Conservation (phyloP, 192 early-diverging fungal species). For the Spizellomyces sp. region DNA sequence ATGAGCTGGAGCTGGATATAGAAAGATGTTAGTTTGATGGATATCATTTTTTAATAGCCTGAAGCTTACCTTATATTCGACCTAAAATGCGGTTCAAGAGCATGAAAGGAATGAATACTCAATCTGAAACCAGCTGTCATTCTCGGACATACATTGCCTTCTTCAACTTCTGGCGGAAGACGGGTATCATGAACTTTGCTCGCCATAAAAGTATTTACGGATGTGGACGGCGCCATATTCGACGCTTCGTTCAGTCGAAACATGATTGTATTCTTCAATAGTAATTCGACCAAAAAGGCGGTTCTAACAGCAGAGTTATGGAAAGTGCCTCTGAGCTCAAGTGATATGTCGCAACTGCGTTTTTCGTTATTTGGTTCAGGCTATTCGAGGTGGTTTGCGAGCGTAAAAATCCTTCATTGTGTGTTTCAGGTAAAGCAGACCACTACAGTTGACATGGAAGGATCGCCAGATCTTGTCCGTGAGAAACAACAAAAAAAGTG, state of each 20-base stretch:
- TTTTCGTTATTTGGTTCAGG: no score
- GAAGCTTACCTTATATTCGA: neutral
- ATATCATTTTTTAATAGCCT: no score
- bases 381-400: no score
- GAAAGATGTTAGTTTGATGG: neutral
- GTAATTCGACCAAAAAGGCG: no score
- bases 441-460: no score
- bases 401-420: no score
- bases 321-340: no score
- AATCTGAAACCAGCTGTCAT: neutral
- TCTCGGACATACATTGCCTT: slow-evolving; percentile 78
- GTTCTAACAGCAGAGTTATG: no score
- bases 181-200: neutral
- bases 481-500: no score
- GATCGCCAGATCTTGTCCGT: no score
- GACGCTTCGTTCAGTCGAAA: slow-evolving; percentile 28
- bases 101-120: neutral
- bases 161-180: slow-evolving; percentile 81
- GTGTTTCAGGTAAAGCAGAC: no score
- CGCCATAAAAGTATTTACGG: slow-evolving; percentile 21
- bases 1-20: slow-evolving; percentile 68
- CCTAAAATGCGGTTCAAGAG: neutral
- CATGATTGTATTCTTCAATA: slow-evolving; percentile 1
- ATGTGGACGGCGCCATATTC: neutral
- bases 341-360: no score